Evolutionary conservation across 805 yeast species (phyloP).

Genomic region (Hanseniaspora mollemarum): DNA sequence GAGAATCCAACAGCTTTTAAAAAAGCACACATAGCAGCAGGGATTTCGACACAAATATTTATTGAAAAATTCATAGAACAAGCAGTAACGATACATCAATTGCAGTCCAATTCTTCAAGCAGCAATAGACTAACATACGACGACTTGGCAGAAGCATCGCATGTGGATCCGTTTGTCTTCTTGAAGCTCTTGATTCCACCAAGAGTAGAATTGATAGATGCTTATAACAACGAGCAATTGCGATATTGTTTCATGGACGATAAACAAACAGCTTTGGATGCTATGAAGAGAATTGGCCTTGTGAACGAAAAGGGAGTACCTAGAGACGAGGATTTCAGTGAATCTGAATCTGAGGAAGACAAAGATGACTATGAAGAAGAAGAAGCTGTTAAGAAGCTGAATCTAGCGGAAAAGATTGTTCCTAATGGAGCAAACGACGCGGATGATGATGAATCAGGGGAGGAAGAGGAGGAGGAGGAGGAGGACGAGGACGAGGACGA

Average conservation of each 20-base stretch:
- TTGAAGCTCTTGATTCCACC: slow-evolving; percentile 23
- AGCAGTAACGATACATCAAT: slow-evolving; percentile 21
- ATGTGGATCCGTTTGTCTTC: slow-evolving; percentile 22
- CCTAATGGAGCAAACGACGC: slow-evolving; percentile 18
- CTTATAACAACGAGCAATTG: slow-evolving; percentile 25
- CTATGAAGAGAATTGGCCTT: slow-evolving; percentile 7
- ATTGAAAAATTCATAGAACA: slow-evolving; percentile 22
- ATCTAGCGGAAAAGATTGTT: slow-evolving; percentile 19
- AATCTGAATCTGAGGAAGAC: background rate
- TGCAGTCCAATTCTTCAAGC: slow-evolving; percentile 4
- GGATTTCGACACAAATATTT: slow-evolving; percentile 25
- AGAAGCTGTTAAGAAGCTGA: slow-evolving; percentile 19
- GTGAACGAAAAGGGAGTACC: slow-evolving; percentile 12
- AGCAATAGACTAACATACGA: slow-evolving; percentile 21
- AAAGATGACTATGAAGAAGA: slow-evolving; percentile 16
- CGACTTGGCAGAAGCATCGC: slow-evolving; percentile 21
- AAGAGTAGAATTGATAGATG: slow-evolving; percentile 21
- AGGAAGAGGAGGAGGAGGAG: slow-evolving; percentile 18
- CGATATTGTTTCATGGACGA: slow-evolving; percentile 23
- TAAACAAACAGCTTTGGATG: slow-evolving; percentile 16
- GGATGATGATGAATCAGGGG: slow-evolving; percentile 18
- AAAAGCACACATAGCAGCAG: slow-evolving; percentile 23
- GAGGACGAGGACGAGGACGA: slow-evolving; percentile 19
- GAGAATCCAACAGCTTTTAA: slow-evolving; percentile 22
- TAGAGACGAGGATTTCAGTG: slow-evolving; percentile 7